These are phyloP conservation scores for Lagenidium giganteum DNA, from an alignment of 352 stramenopile species.

Conservation along the genomic window DNA sequence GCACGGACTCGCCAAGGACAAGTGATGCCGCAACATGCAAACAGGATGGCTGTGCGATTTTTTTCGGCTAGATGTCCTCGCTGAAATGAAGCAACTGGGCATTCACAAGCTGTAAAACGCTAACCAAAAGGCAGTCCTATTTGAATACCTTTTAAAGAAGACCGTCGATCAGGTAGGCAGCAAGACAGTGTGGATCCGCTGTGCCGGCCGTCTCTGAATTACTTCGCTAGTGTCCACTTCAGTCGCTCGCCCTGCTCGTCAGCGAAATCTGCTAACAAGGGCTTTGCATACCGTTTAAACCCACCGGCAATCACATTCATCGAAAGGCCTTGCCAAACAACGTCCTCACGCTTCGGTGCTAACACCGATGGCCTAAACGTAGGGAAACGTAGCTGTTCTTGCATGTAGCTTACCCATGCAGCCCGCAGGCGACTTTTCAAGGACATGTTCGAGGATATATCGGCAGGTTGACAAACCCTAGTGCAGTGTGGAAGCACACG, in stretches of 20 bases:
- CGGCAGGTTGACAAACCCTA: conserved; percentile 14
- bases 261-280: too few relatives aligned
- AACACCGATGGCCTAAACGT: background rate
- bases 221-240: too few relatives aligned
- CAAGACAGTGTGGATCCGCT: conserved; percentile 23
- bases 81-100: conserved; percentile 2
- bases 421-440: too few relatives aligned
- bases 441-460: background rate
- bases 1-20: conserved; percentile 2
- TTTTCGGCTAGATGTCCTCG: background rate
- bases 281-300: too few relatives aligned
- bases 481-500: conserved; percentile 11
- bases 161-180: conserved; percentile 12
- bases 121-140: conserved; percentile 20
- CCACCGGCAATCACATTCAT: too few relatives aligned
- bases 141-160: conserved; percentile 25
- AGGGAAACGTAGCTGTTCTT: background rate
- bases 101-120: conserved; percentile 22
- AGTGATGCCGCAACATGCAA: background rate
- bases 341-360: background rate
- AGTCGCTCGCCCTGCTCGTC: too few relatives aligned
- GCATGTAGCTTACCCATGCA: background rate
- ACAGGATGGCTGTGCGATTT: background rate
- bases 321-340: background rate
- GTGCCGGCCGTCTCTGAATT: conserved; percentile 9